phyloP scores from a whole-genome alignment of 371 early-diverging fungal species.

The Quaeritorhiza haematococci region DNA sequence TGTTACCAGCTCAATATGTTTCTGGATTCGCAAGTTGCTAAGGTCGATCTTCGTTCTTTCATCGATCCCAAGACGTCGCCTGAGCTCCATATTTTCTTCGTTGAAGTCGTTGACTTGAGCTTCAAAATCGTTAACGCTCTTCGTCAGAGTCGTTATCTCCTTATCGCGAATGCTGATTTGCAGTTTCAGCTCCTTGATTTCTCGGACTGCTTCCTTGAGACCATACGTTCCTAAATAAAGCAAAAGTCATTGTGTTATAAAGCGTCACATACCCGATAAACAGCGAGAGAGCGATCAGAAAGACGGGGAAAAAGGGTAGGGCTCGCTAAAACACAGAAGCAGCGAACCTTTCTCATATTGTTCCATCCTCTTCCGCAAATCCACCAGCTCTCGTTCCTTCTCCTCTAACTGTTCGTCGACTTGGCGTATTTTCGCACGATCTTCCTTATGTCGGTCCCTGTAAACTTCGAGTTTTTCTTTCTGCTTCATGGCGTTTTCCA shows the following conservation, averaged over 20 bases:
- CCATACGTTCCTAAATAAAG: slow-evolving; percentile 30
- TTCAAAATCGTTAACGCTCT: slow-evolving; percentile 31
- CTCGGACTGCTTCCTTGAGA: slow-evolving; percentile 31
- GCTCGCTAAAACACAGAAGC: slow-evolving; percentile 1
- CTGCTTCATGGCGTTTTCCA: slow-evolving; percentile 6
- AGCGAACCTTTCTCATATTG: slow-evolving; percentile 25
- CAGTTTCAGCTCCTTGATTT: slow-evolving; percentile 32
- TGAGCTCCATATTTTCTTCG: slow-evolving; percentile 40
- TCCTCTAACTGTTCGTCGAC: slow-evolving; percentile 19
- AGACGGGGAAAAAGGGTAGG: background rate
- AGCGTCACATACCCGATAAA: background rate
- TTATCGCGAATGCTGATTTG: slow-evolving; percentile 24
- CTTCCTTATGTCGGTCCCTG: slow-evolving; percentile 12
- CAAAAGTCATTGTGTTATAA: background rate
- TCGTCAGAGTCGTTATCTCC: slow-evolving; percentile 24
- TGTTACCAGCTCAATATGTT: slow-evolving; percentile 35
- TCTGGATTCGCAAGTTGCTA: slow-evolving; percentile 15
- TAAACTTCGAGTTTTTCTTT: slow-evolving; percentile 22
- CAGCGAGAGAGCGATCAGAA: background rate
- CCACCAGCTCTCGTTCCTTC: slow-evolving; percentile 28
- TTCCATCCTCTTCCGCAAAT: slow-evolving; percentile 18
- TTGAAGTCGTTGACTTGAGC: slow-evolving; percentile 22
- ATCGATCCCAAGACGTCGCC: slow-evolving; percentile 22
- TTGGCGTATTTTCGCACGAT: background rate
- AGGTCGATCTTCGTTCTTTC: slow-evolving; percentile 24